These are phyloP conservation scores for Aureobasidium subglaciale DNA, from an alignment of 2,329 filamentous ascomycete genomes.

Conservation along the genomic window DNA sequence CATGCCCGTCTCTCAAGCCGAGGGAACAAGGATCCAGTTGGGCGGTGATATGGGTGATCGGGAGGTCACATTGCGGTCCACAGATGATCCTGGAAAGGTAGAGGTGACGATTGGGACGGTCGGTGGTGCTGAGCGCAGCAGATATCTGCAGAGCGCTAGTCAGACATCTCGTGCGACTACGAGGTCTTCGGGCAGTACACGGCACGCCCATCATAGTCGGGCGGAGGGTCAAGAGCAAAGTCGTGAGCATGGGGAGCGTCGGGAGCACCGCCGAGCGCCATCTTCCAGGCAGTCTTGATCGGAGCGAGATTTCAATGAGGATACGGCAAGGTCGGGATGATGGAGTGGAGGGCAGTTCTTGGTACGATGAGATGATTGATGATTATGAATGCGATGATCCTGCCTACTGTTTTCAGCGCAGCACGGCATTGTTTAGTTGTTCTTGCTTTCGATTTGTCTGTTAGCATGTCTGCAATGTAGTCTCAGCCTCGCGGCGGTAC, in stretches of 20 bases:
- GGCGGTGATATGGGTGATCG: conserved; percentile 1
- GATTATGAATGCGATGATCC: background rate
- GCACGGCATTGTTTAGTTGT: background rate
- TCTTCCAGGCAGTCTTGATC: background rate
- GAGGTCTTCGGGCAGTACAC: background rate
- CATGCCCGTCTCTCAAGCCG: background rate
- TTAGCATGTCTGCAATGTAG: background rate
- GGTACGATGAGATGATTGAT: background rate
- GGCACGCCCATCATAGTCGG: background rate
- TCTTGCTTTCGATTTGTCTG: background rate
- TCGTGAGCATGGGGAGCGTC: background rate
- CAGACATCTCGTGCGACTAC: background rate
- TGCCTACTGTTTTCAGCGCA: background rate
- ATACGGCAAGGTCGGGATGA: too few relatives aligned
- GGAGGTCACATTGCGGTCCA: background rate
- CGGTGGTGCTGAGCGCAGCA: background rate
- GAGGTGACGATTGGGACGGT: conserved; percentile 1
- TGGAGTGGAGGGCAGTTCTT: background rate
- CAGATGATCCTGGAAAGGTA: background rate
- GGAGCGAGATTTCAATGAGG: too few relatives aligned
- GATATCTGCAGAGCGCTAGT: conserved; percentile 3
- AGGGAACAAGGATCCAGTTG: background rate
- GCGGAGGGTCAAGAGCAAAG: conserved; percentile 5
- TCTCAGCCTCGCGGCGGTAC: background rate
- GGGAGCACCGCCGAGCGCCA: background rate